Percentiles rank a stretch among this genome's conserved stretches.
Conservation (phyloP, 2,329 filamentous ascomycete species). For the Aspergillus nomiae region DNA sequence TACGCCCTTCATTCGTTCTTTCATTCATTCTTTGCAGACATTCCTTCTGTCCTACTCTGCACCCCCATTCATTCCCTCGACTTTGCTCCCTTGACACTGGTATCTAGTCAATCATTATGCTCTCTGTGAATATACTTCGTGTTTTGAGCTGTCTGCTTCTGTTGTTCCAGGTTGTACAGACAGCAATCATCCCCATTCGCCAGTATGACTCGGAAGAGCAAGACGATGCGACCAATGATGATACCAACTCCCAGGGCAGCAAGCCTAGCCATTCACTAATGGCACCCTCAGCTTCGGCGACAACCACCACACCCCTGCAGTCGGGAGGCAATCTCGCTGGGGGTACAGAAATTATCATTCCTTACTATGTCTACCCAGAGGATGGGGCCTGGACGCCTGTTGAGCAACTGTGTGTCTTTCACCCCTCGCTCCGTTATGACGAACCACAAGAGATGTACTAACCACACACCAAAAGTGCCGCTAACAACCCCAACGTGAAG, state of each 20-base stretch:
- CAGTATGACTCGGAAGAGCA: neutral
- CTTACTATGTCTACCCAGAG: constrained; percentile 23
- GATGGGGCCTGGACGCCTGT: constrained; percentile 19
- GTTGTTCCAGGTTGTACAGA: neutral
- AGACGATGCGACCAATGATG: no score
- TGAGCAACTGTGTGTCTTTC: constrained; percentile 12
- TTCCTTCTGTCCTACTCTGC: neutral
- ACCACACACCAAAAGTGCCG: constrained; percentile 3
- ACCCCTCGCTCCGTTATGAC: neutral
- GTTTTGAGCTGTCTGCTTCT: neutral
- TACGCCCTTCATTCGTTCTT: neutral
- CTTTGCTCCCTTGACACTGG: neutral
- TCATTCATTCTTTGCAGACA: neutral
- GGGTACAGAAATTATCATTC: constrained; percentile 12
- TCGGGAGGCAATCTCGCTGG: neutral
- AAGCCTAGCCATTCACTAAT: neutral
- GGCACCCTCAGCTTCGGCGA: neutral
- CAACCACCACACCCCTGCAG: neutral
- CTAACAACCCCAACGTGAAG: constrained; percentile 16
- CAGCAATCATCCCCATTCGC: neutral
- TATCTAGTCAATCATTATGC: neutral
- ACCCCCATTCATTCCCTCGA: neutral
- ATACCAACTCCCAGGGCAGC: neutral
- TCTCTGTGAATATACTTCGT: neutral
- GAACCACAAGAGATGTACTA: neutral